Percentiles rank a stretch among this genome's conserved stretches.
Evolutionary conservation across 805 yeast species (phyloP).

Genomic region (Barnettozyma populi): DNA sequence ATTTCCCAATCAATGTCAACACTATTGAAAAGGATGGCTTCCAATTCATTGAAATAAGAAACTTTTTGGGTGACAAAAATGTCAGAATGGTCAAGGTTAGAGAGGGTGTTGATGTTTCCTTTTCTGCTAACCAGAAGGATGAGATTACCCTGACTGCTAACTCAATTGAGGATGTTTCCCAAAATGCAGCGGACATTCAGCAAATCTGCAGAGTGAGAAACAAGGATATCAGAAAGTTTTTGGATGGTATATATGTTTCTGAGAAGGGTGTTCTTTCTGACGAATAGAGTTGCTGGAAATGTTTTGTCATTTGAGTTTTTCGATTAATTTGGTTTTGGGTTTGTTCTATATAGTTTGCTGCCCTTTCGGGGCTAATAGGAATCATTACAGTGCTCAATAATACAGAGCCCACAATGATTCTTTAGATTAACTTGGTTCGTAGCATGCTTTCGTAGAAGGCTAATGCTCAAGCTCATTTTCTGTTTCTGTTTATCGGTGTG

Average conservation of each 20-base stretch:
- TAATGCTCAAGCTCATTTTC: neutral
- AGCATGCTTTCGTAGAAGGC: neutral
- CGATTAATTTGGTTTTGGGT: neutral
- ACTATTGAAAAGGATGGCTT: conserved; percentile 72
- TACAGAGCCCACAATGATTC: conserved; percentile 16
- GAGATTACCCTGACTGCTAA: conserved; percentile 90
- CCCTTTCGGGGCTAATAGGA: conserved; percentile 2
- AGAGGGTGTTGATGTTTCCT: conserved; percentile 84
- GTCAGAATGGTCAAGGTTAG: conserved; percentile 82
- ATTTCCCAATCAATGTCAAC: conserved; percentile 99
- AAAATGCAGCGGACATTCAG: conserved; percentile 97
- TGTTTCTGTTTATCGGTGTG: no score
- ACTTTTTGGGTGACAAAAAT: conserved; percentile 99
- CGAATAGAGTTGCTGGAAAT: conserved; percentile 14
- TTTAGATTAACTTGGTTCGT: conserved; percentile 1
- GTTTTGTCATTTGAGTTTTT: neutral
- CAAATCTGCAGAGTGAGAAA: conserved; percentile 98
- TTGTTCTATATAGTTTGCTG: conserved; percentile 1
- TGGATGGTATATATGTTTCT: conserved; percentile 99
- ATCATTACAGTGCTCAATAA: conserved; percentile 15
- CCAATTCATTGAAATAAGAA: conserved; percentile 89
- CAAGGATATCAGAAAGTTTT: conserved; percentile 99
- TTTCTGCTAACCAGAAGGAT: conserved; percentile 85
- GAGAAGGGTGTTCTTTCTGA: conserved; percentile 85
- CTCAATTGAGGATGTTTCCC: conserved; percentile 96